Evolutionary conservation across 495 filamentous ascomycete species (phyloP), one percentile per base, ranked within the genome.

Genomic region (Annulohypoxylon moriforme): DNA sequence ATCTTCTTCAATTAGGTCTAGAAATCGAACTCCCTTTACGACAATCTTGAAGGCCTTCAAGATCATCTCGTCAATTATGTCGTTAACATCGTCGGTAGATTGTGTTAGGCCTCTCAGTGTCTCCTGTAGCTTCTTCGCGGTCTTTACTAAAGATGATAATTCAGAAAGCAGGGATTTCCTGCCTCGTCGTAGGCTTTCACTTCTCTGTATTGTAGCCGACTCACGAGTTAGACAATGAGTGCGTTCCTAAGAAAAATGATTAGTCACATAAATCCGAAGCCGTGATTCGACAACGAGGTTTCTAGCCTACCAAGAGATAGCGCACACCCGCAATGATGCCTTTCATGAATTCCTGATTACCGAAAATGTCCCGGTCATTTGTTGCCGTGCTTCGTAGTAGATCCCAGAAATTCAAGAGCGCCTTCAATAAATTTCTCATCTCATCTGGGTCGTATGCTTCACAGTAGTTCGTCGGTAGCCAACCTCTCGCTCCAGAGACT

Each of bases 401-500:
- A 77, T 98, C 96, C 93, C 94, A 98, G 64, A 98, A 93, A 69
- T 94, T 91, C 8, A 94, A 89, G 76, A 98, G 82, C 1, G 96
- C 94, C 67, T 92, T 93, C 25, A 99, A 84, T 31, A 98, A 86
- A 64, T 88, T 91, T 64, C 90, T 89, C 86, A 98, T 95, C 56
- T 92, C 89, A 20, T 93, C 84, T 50, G 93, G 91, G 68, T 97
- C 92, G 78, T 97, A 99, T 10, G 92, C 87, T 77, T 97, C 93
- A 83, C 96, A 99, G 78, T 98, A 98, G 79, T 99, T 99, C 3
- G 96, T 98, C 29, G 96, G 96, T 64, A 99, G 83, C 96, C 96
- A 99, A 63, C 96, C 96, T 73, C 96, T 88, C 62, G 91, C 91
- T 16, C 95, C 96, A 11, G 93, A 92, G 59, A 92, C 87, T 59